Evolutionary conservation across 2,329 filamentous ascomycete species (phyloP).

Genomic region (Chlorencoelia australis): DNA sequence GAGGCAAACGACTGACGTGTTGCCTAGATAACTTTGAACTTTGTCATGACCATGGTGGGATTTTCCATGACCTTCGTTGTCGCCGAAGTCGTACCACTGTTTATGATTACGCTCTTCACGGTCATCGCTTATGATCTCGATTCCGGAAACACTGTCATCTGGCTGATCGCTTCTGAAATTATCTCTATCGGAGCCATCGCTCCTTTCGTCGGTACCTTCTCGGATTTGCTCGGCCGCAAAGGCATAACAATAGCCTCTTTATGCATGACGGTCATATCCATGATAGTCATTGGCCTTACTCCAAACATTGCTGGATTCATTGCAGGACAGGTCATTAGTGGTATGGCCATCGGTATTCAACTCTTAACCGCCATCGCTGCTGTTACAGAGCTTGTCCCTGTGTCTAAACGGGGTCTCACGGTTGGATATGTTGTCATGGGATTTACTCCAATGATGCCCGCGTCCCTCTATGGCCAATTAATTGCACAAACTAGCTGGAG

Average conservation of each 20-base stretch:
- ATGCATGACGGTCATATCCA: conserved; percentile 1
- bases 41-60: conserved; percentile 12
- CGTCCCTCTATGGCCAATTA: conserved; percentile 7
- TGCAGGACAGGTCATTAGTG: conserved; percentile 4
- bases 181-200: conserved; percentile 6
- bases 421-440: conserved; percentile 2
- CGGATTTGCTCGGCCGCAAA: conserved; percentile 8
- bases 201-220: conserved; percentile 6
- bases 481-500: conserved; percentile 33
- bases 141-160: conserved; percentile 2
- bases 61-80: conserved; percentile 10
- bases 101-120: conserved; percentile 12
- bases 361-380: conserved; percentile 6
- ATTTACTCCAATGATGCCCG: conserved; percentile 5
- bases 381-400: conserved; percentile 7
- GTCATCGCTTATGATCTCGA: conserved; percentile 10
- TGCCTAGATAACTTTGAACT: conserved; percentile 28
- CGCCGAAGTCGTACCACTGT: conserved; percentile 11
- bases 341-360: conserved; percentile 6
- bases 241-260: not conserved
- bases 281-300: conserved; percentile 4
- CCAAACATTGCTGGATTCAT: conserved; percentile 6
- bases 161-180: conserved; percentile 5
- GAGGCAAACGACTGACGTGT: too few relatives aligned
- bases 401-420: conserved; percentile 3